Percentiles rank a stretch among this genome's conserved stretches.
These are phyloP conservation scores for Oropetium thomaeum DNA, from an alignment of 176 grass and related monocot genomes.

Conservation along the genomic window DNA sequence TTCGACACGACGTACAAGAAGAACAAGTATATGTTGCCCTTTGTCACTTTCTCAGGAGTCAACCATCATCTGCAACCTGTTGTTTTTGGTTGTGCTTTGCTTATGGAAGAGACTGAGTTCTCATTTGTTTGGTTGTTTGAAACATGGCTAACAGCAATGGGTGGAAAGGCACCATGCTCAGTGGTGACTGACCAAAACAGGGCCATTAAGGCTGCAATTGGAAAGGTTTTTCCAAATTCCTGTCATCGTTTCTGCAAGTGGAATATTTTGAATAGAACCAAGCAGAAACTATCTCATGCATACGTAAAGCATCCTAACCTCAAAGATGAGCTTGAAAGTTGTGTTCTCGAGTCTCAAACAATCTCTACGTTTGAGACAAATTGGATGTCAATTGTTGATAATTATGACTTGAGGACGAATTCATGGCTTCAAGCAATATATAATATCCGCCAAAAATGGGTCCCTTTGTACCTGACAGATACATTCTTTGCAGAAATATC, in stretches of 20 bases:
- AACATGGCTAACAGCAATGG: slow-evolving; percentile 84
- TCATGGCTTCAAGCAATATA: slow-evolving; percentile 85
- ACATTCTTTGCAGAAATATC: slow-evolving; percentile 81
- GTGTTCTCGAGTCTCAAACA: slow-evolving; percentile 68
- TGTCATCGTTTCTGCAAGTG: slow-evolving; percentile 86
- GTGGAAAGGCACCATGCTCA: slow-evolving; percentile 52
- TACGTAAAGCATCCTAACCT: slow-evolving; percentile 66
- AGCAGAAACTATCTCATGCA: slow-evolving; percentile 68
- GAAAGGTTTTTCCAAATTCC: slow-evolving; percentile 69
- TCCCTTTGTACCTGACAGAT: slow-evolving; percentile 70
- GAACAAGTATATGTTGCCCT: slow-evolving; percentile 89
- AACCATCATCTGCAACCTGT: slow-evolving; percentile 90
- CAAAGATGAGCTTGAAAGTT: slow-evolving; percentile 72
- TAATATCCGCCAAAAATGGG: slow-evolving; percentile 84
- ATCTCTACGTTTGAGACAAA: slow-evolving; percentile 57
- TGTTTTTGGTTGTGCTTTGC: slow-evolving; percentile 78
- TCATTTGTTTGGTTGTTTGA: slow-evolving; percentile 90
- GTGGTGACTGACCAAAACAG: slow-evolving; percentile 79
- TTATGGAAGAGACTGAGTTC: slow-evolving; percentile 76
- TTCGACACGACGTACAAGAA: slow-evolving; percentile 92
- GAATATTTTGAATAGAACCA: slow-evolving; percentile 76
- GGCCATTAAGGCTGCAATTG: slow-evolving; percentile 66
- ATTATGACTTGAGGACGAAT: slow-evolving; percentile 83
- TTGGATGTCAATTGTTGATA: slow-evolving; percentile 72
- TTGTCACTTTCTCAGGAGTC: slow-evolving; percentile 77